Percentiles rank a stretch among this genome's conserved stretches.
Evolutionary conservation across 192 early-diverging fungal genomes (phyloP).

Genomic region (Gaertneriomyces semiglobifer): DNA sequence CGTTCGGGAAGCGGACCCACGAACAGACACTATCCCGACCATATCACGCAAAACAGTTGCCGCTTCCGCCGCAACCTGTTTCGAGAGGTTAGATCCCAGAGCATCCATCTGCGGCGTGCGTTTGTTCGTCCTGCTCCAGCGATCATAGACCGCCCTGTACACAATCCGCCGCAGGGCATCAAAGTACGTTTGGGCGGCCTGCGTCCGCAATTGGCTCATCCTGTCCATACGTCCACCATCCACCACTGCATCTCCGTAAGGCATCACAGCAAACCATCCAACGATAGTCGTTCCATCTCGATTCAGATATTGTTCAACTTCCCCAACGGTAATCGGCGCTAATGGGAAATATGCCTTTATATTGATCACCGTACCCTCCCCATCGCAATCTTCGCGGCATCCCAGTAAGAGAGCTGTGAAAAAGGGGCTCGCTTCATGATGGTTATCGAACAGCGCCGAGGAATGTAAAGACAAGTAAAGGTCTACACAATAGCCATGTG

Average conservation of each 20-base stretch:
- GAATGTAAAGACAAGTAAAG: no score
- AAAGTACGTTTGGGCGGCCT: conserved; percentile 15
- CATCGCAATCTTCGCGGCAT: conserved; percentile 21
- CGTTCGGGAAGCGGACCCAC: conserved; percentile 21
- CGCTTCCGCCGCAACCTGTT: conserved; percentile 10
- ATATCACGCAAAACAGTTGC: conserved; percentile 13
- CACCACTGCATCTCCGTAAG: background rate
- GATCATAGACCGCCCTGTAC: conserved; percentile 8
- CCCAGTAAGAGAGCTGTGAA: conserved; percentile 25
- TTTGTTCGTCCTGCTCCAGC: background rate
- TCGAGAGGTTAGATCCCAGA: background rate
- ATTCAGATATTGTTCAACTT: conserved; percentile 10
- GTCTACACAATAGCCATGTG: no score
- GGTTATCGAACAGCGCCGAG: no score
- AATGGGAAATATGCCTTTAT: conserved; percentile 31
- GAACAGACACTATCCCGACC: conserved; percentile 22
- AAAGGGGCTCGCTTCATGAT: background rate
- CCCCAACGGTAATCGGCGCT: conserved; percentile 11
- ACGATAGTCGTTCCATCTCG: conserved; percentile 22
- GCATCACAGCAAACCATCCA: conserved; percentile 28
- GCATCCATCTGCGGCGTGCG: background rate
- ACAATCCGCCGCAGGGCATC: conserved; percentile 21
- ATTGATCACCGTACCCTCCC: conserved; percentile 14
- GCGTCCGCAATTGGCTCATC: conserved; percentile 5
- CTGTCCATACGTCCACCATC: background rate